Base-by-base conservation (phyloP, 208 protist species). In the Crithidia brevicula region DNA sequence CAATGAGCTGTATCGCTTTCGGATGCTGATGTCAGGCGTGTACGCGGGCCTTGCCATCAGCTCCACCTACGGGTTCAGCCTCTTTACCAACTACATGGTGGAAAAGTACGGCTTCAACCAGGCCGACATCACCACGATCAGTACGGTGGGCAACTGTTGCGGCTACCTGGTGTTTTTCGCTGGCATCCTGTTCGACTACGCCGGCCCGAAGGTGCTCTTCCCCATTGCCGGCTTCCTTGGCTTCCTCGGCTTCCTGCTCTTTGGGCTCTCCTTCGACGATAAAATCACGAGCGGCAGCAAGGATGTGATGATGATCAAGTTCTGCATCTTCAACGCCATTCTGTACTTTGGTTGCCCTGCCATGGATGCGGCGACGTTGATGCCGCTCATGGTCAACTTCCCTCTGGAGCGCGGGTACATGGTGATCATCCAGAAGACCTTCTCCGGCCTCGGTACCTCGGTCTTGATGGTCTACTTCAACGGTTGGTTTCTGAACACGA, bases 321-420 rank as follows among this genome's bases (percentile, higher is more conserved):
- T 94, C 58, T 83, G 81, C 61, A 66, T 91, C 31, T 91, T 86
- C 68, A 81, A 83, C 43, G 79, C 70, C 33, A 86, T 94, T 50
- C 28, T 90, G 1, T 87, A 91, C 74, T 66, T 89, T 31, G 85
- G 80, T 25, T 86, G 75, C 53, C 78, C 81, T 5, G 40, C 81
- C 20, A 65, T 94, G 74, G 89, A 94, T 69, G 81, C 79, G 33
- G 64, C 64, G 20, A 79, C 79, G 36, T 50, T 94, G 33, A 92
- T 94, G 83, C 77, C 89, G 59, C 77, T 92, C n/a, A 90, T 94
- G 83, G 64, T 85, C 22, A 87, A 92, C 77, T 94, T 92, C 57
- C 89, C 89, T 13, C 56, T 88, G 31, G 82, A 91, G 40, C 74
- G 84, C 6, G 89, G 89, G 27, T 89, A 82, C 66, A 79, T 92